Conservation (phyloP, 2,329 filamentous ascomycete species). For the Helotiales sp. region DNA sequence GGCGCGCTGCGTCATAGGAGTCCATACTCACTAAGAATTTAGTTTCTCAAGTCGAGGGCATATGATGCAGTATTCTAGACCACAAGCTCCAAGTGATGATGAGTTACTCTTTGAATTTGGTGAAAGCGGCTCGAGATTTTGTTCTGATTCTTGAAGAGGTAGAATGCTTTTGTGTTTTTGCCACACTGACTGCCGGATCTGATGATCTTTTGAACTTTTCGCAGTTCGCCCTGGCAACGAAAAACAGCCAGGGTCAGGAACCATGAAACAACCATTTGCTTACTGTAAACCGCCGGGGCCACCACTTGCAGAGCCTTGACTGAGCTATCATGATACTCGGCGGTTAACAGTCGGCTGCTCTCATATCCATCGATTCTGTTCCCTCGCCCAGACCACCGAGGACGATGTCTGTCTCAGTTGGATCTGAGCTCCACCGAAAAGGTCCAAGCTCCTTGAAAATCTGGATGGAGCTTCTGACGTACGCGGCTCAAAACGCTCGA, state of each 20-base stretch:
- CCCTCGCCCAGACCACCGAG: not conserved
- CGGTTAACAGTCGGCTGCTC: not conserved
- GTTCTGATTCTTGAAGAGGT: not conserved
- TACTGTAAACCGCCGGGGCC: not conserved
- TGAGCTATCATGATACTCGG: not conserved
- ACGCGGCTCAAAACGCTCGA: slow-evolving; percentile 7
- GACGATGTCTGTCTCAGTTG: not conserved
- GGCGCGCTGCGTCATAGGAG: not conserved
- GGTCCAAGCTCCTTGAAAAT: slow-evolving; percentile 8
- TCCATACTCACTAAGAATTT: no score
- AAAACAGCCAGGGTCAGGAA: not conserved
- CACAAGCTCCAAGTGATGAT: not conserved
- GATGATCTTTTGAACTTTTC: no score
- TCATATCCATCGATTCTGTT: not conserved
- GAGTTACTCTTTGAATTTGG: not conserved
- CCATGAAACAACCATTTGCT: not conserved
- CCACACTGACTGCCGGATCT: no score
- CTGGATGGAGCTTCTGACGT: slow-evolving; percentile 3
- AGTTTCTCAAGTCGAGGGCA: not conserved
- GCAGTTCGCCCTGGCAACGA: no score
- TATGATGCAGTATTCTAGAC: not conserved
- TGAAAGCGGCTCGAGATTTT: not conserved
- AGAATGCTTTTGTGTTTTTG: not conserved
- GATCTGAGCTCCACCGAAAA: not conserved
- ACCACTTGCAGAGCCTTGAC: not conserved